A percentile compares a stretch with the other conserved stretches of the same genome.
phyloP scores from a whole-genome alignment of 1,139 yeast species.

The Barnettozyma hawaiiensis region DNA sequence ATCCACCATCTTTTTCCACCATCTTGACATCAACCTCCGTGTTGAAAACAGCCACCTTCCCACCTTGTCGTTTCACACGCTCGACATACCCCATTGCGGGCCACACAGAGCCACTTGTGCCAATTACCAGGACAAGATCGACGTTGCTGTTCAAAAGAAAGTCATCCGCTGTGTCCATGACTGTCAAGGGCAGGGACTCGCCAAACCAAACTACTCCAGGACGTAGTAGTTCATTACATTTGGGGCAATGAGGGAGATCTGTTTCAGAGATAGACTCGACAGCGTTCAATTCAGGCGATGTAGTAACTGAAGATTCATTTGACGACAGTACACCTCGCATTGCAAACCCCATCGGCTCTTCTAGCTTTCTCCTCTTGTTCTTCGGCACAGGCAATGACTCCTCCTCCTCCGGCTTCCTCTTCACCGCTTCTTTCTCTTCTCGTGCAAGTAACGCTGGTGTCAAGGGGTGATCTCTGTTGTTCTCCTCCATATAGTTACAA shows the following conservation, averaged over 20 bases:
- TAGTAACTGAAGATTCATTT: conserved; percentile 13
- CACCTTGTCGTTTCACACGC: conserved; percentile 64
- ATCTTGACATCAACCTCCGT: conserved; percentile 51
- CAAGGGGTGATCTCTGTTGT: conserved; percentile 56
- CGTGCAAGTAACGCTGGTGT: conserved; percentile 48
- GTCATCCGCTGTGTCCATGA: conserved; percentile 62
- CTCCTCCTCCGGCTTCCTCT: conserved; percentile 8
- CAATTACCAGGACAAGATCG: conserved; percentile 74
- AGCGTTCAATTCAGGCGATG: conserved; percentile 44
- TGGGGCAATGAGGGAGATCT: conserved; percentile 74
- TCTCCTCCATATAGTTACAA: conserved; percentile 55
- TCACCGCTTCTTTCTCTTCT: conserved; percentile 25
- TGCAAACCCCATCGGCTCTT: conserved; percentile 13
- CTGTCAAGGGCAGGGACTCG: conserved; percentile 63
- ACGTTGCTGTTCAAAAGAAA: conserved; percentile 55
- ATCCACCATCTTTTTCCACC: conserved; percentile 40
- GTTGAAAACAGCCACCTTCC: conserved; percentile 79
- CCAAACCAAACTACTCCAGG: conserved; percentile 97
- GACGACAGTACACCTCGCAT: conserved; percentile 7
- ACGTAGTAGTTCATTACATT: conserved; percentile 55
- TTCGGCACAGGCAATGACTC: no score
- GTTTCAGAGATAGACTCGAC: conserved; percentile 41
- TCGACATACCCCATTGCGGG: conserved; percentile 92
- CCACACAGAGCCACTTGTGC: conserved; percentile 82
- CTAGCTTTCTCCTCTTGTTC: conserved; percentile 15